These are phyloP conservation scores for Fusarium aywerte DNA, from an alignment of 2,329 filamentous ascomycete genomes.

Conservation along the genomic window DNA sequence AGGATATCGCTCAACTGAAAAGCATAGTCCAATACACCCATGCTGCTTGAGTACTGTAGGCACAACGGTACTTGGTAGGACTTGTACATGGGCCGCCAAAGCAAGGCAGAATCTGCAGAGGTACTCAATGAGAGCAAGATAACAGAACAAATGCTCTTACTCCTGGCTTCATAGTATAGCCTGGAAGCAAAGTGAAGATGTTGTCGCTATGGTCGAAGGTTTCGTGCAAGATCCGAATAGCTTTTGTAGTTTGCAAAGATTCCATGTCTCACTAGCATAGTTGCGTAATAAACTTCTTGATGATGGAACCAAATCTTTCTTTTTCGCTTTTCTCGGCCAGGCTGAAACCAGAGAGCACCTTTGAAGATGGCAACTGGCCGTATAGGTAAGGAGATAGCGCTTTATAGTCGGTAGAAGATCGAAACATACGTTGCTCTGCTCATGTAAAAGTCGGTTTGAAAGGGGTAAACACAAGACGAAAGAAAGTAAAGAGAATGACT, in stretches of 20 bases:
- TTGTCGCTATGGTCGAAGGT: background rate
- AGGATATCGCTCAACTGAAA: background rate
- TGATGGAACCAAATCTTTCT: background rate
- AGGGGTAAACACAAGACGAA: background rate
- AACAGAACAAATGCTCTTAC: background rate
- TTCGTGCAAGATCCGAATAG: background rate
- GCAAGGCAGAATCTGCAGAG: background rate
- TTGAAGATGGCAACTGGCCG: background rate
- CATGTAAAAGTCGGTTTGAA: no score
- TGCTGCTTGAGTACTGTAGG: background rate
- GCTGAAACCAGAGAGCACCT: no score
- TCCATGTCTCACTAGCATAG: background rate
- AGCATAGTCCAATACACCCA: background rate
- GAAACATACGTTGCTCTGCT: background rate
- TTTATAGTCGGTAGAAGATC: background rate
- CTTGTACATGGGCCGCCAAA: slow-evolving; percentile 4
- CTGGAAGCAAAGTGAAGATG: background rate
- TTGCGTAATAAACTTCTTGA: background rate
- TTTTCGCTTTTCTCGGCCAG: background rate
- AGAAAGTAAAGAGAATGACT: background rate
- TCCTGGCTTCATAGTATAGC: background rate
- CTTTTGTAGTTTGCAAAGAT: background rate
- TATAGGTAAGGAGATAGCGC: background rate
- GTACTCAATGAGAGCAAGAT: background rate
- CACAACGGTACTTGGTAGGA: slow-evolving; percentile 1